Base-by-base conservation (phyloP, 345 rosid species). In the Nasturtium officinale region DNA sequence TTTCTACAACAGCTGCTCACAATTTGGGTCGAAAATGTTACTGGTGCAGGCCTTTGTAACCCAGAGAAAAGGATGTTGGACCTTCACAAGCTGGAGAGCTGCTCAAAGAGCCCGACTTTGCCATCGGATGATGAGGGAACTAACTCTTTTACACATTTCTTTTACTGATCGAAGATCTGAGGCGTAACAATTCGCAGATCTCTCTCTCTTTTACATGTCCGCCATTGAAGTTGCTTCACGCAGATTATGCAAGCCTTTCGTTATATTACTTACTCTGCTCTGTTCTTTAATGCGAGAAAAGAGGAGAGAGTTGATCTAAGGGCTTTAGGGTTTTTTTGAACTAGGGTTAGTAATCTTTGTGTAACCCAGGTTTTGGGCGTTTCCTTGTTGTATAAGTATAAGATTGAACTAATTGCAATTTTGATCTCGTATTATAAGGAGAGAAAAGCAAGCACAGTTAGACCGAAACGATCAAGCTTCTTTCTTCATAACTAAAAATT, bases 91-190 rank as follows among this genome's bases (percentile, higher is more conserved):
- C 74, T 55, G 75, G 95, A 85, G 63, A 85, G 82, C 78, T 94
- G 96, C 87, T 82, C 90, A 13, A 84, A 83, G 10, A 89, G 88
- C 81, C 91, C 98, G 59, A 94, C 90, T 23, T n/a, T 91, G 80
- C 84, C 66, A 38, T 76, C 87, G 7, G 90, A 91, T 43, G 90
- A 92, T 40, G 83, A 85, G 64, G 68, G 61, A 62, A 68, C 28
- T 46, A 26, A 26, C 46, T 17, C 11, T 29, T 37, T 37, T 35
- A 43, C 32, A 29, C 64, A 43, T 30, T 29, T 67, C 46, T 10
- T 40, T 53, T 9, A 23, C 21, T 66, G 67, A 55, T 35, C 3
- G 40, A 54, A 69, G 60, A 69, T 38, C 51, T 40, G 3, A 61
- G 69, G 57, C 56, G 25, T 67, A 67, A 67, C 60, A 51, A 17